These are phyloP conservation scores for Chenopodium formosanum DNA, from an alignment of 148 eudicot species.

Conservation along the genomic window DNA sequence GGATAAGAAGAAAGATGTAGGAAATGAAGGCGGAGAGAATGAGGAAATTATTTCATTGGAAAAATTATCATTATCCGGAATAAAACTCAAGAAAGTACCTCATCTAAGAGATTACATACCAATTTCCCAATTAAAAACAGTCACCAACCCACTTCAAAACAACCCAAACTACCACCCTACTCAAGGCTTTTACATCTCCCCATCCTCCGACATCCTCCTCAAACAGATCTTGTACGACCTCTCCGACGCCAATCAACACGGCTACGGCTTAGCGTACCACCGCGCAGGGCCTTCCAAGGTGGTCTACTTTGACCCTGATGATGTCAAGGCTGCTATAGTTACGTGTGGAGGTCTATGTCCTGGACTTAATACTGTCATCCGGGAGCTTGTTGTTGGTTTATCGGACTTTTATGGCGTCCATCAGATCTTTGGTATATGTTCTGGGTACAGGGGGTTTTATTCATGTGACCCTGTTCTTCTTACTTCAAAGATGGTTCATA, in stretches of 20 bases:
- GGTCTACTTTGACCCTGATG: conserved; percentile 33
- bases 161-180: conserved; percentile 53
- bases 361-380: conserved; percentile 71
- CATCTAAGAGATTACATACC: conserved; percentile 39
- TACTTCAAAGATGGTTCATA: conserved; percentile 52
- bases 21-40: background rate
- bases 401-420: conserved; percentile 65
- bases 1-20: background rate
- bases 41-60: background rate
- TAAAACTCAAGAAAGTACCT: conserved; percentile 25
- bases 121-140: conserved; percentile 25
- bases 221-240: conserved; percentile 45
- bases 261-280: conserved; percentile 36
- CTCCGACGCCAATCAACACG: background rate
- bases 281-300: conserved; percentile 62
- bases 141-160: conserved; percentile 39
- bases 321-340: conserved; percentile 64
- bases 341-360: conserved; percentile 85
- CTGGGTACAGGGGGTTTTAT: conserved; percentile 69
- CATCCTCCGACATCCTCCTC: conserved; percentile 47
- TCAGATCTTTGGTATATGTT: conserved; percentile 44
- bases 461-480: conserved; percentile 37
- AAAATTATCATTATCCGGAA: conserved; percentile 10
- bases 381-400: conserved; percentile 83
- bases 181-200: conserved; percentile 49